These are phyloP conservation scores for Rhamnella rubrinervis DNA, from an alignment of 331 rosid species.

Conservation along the genomic window DNA sequence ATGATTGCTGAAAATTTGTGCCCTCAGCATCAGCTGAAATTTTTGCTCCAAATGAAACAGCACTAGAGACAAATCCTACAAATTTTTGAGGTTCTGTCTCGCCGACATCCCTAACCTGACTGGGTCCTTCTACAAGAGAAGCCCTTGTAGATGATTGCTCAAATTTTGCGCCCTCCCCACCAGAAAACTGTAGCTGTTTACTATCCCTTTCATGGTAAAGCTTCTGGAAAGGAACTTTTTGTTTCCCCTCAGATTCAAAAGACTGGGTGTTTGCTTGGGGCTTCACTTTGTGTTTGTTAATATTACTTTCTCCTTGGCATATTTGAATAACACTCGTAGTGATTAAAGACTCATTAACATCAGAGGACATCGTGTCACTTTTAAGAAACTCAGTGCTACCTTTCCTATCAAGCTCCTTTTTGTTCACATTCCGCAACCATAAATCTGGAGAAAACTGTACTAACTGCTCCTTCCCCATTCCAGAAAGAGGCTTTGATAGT, in stretches of 20 bases:
- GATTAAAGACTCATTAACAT: constrained; percentile 29
- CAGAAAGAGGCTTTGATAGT: constrained; percentile 24
- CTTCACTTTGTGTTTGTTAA: constrained; percentile 33
- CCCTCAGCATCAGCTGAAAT: constrained; percentile 7
- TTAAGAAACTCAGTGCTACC: constrained; percentile 22
- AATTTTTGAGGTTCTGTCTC: constrained; percentile 29
- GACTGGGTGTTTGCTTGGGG: constrained; percentile 27
- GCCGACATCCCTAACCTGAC: constrained; percentile 19
- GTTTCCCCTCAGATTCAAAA: constrained; percentile 32
- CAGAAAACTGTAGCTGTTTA: constrained; percentile 23
- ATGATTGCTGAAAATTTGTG: constrained; percentile 23
- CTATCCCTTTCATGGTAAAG: constrained; percentile 10
- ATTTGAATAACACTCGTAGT: constrained; percentile 25
- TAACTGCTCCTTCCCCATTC: constrained; percentile 32
- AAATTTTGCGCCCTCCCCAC: constrained; percentile 18
- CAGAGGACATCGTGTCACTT: constrained; percentile 39
- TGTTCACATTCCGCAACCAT: constrained; percentile 27
- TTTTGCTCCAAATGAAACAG: constrained; percentile 28
- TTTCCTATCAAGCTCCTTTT: constrained; percentile 23
- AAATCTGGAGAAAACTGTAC: constrained; percentile 29
- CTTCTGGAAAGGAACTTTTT: constrained; percentile 25
- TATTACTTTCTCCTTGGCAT: constrained; percentile 20
- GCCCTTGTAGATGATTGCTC: constrained; percentile 24
- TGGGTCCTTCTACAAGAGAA: constrained; percentile 21
- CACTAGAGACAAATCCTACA: constrained; percentile 28